Percentiles rank a stretch among this genome's conserved stretches.
These are phyloP conservation scores for Chlorella sp. DNA, from an alignment of 139 green algal genomes.

Conservation along the genomic window DNA sequence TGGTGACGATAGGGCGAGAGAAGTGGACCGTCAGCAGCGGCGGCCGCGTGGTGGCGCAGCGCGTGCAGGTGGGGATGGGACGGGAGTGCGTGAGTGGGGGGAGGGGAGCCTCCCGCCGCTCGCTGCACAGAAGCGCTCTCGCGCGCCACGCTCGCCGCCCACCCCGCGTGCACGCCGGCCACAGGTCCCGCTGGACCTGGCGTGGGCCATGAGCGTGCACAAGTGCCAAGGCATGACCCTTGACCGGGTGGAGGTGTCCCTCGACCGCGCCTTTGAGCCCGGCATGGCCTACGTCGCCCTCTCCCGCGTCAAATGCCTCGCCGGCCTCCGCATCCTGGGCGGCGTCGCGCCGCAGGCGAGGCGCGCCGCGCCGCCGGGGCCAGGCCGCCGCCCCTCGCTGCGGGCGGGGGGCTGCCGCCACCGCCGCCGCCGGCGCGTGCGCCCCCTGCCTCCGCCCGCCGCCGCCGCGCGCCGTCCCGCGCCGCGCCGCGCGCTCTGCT, in stretches of 20 bases:
- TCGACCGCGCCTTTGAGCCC: conserved; percentile 61
- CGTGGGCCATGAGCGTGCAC: conserved; percentile 73
- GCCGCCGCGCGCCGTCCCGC: too few species aligned
- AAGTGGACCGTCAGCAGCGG: conserved; percentile 39
- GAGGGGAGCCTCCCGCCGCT: too few species aligned
- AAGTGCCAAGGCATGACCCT: conserved; percentile 79
- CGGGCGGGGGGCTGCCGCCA: too few species aligned
- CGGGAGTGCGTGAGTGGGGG: too few species aligned
- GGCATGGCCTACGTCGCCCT: conserved; percentile 81
- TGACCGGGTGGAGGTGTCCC: conserved; percentile 53
- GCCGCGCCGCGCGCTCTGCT: too few species aligned
- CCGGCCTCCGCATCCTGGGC: conserved; percentile 47
- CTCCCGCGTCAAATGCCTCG: conserved; percentile 45
- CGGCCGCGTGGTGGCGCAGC: conserved; percentile 16
- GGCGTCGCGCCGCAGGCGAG: conserved; percentile 36
- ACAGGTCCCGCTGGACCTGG: conserved; percentile 68
- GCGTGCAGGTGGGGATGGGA: conserved; percentile 51
- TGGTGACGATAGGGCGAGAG: conserved; percentile 42
- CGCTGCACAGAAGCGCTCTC: too few species aligned
- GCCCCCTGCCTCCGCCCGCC: too few species aligned
- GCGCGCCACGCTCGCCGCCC: too few species aligned
- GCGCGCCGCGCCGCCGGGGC: too few species aligned
- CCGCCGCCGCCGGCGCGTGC: too few species aligned
- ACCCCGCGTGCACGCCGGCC: too few species aligned
- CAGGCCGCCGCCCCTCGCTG: too few species aligned